phyloP scores from a whole-genome alignment of 139 green algal species.

The Desmodesmus armatus region DNA sequence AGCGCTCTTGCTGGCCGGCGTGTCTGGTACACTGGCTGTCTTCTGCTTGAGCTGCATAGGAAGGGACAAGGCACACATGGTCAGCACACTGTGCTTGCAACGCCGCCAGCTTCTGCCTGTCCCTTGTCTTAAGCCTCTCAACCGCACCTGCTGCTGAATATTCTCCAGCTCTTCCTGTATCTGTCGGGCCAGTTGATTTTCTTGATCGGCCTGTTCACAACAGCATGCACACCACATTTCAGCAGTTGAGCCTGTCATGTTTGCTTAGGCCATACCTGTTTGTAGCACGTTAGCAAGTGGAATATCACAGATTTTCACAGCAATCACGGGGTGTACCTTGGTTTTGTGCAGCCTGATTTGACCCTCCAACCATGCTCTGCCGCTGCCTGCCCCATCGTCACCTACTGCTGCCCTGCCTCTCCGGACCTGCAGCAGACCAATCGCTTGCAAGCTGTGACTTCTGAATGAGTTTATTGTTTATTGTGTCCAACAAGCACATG shows the following conservation, averaged over 20 bases:
- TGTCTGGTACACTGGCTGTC: not conserved
- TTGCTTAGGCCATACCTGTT: not conserved
- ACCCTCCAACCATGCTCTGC: not conserved
- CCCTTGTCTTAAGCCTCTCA: too few species aligned
- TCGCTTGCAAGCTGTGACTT: not conserved
- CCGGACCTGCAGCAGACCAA: too few species aligned
- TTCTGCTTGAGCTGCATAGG: not conserved
- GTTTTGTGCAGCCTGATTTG: not conserved
- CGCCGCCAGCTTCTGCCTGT: not conserved
- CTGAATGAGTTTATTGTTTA: not conserved
- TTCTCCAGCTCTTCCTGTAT: conserved; percentile 3
- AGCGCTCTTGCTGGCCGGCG: not conserved
- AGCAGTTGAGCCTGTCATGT: not conserved
- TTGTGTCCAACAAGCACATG: not conserved
- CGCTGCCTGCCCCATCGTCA: not conserved
- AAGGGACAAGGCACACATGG: not conserved
- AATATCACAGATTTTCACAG: not conserved
- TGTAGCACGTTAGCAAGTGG: not conserved
- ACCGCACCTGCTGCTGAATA: not conserved
- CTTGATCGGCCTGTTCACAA: not conserved
- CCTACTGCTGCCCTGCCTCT: too few species aligned
- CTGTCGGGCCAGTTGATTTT: not conserved
- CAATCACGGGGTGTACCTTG: not conserved
- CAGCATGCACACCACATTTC: not conserved
- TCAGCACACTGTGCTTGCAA: not conserved